Evolutionary conservation across 2,329 filamentous ascomycete genomes (phyloP).

Genomic region (Aspergillus calidoustus): DNA sequence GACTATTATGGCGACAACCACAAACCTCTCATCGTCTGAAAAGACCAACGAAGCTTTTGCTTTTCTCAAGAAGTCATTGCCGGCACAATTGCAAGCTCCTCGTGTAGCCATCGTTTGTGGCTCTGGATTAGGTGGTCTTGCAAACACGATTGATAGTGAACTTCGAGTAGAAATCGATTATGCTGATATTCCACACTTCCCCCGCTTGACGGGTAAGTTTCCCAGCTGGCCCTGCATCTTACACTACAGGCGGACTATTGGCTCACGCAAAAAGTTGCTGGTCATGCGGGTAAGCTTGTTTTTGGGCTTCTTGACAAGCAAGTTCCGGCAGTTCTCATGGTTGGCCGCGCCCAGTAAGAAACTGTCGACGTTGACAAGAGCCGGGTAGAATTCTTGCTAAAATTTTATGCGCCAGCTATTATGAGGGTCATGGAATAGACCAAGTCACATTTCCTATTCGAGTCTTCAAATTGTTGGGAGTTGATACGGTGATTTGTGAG

Average conservation of each 20-base stretch:
- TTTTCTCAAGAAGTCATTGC: conserved; percentile 57
- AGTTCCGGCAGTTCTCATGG: conserved; percentile 65
- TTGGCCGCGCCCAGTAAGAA: conserved; percentile 68
- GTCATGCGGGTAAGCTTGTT: conserved; percentile 68
- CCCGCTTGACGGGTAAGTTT: conserved; percentile 59
- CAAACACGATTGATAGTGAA: conserved; percentile 57
- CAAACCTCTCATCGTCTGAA: conserved; percentile 29
- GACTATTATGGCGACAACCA: conserved; percentile 18
- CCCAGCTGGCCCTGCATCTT: not conserved
- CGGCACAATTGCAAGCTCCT: conserved; percentile 55
- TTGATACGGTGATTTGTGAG: conserved; percentile 63
- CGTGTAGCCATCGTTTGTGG: conserved; percentile 68
- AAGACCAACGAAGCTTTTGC: conserved; percentile 53
- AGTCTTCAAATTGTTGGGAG: conserved; percentile 65
- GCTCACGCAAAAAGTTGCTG: conserved; percentile 47
- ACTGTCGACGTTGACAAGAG: not conserved
- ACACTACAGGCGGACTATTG: not conserved
- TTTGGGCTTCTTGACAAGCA: conserved; percentile 63
- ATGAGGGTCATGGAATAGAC: conserved; percentile 69
- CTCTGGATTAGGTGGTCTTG: conserved; percentile 66
- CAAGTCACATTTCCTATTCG: conserved; percentile 67
- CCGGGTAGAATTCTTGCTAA: conserved; percentile 8
- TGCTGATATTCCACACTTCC: conserved; percentile 64
- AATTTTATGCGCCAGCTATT: conserved; percentile 56
- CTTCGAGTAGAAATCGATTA: conserved; percentile 61